phyloP scores from a whole-genome alignment of 2,329 filamentous ascomycete species.

The Lachnellula suecica region DNA sequence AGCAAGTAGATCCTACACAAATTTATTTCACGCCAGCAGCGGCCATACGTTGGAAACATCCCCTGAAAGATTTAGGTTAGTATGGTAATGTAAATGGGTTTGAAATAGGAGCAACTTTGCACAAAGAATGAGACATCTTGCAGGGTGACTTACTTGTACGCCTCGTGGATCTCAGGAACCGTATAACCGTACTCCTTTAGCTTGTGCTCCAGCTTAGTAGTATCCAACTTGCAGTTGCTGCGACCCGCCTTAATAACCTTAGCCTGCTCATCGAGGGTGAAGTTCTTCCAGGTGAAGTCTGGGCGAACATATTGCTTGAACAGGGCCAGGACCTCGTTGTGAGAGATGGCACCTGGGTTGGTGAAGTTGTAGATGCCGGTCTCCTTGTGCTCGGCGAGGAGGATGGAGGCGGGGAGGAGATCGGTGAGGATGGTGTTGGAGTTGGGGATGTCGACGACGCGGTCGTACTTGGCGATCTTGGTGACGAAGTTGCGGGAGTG shows the following conservation, averaged over 20 bases:
- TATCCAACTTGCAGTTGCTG: slow-evolving; percentile 65
- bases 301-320: slow-evolving; percentile 65
- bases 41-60: slow-evolving; percentile 65
- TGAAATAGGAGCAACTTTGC: no score
- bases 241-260: slow-evolving; percentile 67
- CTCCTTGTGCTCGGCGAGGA: slow-evolving; percentile 60
- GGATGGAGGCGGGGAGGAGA: slow-evolving; percentile 59
- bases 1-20: not conserved
- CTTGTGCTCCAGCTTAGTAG: slow-evolving; percentile 59
- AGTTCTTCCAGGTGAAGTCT: slow-evolving; percentile 62
- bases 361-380: slow-evolving; percentile 69
- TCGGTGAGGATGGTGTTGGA: slow-evolving; percentile 66
- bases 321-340: slow-evolving; percentile 64
- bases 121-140: no score
- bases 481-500: slow-evolving; percentile 67
- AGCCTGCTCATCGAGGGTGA: slow-evolving; percentile 63
- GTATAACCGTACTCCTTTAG: slow-evolving; percentile 57
- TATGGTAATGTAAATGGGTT: no score
- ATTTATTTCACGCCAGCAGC: slow-evolving; percentile 50
- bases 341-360: slow-evolving; percentile 69
- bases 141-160: no score
- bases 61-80: no score
- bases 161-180: slow-evolving; percentile 61
- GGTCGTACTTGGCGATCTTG: slow-evolving; percentile 65
- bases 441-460: slow-evolving; percentile 67